Conservation (phyloP, 345 rosid genomes). For the Euphorbia lathyris region DNA sequence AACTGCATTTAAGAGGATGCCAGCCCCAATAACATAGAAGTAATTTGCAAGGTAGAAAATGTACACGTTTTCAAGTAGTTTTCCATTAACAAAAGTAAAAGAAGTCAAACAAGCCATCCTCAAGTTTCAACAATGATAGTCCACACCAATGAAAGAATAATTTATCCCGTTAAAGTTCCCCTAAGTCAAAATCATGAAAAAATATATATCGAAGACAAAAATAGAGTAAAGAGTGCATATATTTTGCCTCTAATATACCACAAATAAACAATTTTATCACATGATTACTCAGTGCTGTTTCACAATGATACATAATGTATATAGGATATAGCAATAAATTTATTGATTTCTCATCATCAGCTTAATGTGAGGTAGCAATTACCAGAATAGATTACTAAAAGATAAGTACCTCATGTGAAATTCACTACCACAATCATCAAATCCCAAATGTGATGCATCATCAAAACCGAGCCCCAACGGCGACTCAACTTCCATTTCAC, state of each 20-base stretch:
- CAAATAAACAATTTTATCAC: not conserved
- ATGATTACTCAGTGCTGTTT: too few relatives aligned
- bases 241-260: not conserved
- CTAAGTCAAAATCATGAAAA: not conserved
- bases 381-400: not conserved
- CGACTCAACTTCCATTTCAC: constrained; percentile 79
- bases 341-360: not conserved
- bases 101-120: not conserved
- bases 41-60: not conserved
- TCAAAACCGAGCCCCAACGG: too few relatives aligned
- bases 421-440: constrained; percentile 26
- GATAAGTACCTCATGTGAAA: constrained; percentile 44
- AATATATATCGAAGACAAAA: not conserved
- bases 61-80: too few relatives aligned
- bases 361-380: not conserved
- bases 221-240: not conserved
- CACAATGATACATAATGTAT: too few relatives aligned
- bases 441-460: too few relatives aligned
- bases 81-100: not conserved
- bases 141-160: not conserved
- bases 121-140: not conserved
- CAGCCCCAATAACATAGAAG: not conserved
- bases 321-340: not conserved
- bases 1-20: not conserved
- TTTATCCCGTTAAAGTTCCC: not conserved